Conservation (phyloP, 495 filamentous ascomycete species). For the Penicillium riverlandense region DNA sequence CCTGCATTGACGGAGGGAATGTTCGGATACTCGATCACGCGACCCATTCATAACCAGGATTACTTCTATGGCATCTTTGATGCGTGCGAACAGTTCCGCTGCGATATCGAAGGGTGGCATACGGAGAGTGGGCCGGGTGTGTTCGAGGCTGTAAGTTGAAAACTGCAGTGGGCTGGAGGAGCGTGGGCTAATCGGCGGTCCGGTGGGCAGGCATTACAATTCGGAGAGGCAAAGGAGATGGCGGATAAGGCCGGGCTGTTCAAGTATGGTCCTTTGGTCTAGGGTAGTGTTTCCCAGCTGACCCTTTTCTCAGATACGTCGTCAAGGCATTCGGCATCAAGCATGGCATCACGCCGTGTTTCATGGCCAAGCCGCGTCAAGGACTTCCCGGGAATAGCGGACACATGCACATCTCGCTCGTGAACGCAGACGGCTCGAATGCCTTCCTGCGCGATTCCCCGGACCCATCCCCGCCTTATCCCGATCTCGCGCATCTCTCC, state of each 20-base stretch:
- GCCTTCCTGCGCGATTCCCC: conserved; percentile 65
- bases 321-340: conserved; percentile 80
- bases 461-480: conserved; percentile 62
- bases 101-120: conserved; percentile 92
- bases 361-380: conserved; percentile 96
- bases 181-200: conserved; percentile 1
- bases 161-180: not conserved
- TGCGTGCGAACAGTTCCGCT: conserved; percentile 71
- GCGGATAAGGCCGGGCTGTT: conserved; percentile 87
- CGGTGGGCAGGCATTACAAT: conserved; percentile 61
- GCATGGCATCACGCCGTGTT: conserved; percentile 89
- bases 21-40: conserved; percentile 95
- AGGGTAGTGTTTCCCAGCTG: too few species aligned
- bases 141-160: conserved; percentile 71
- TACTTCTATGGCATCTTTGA: conserved; percentile 92
- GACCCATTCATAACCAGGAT: conserved; percentile 85
- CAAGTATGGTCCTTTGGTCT: conserved; percentile 51
- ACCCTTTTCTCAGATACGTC: conserved; percentile 54
- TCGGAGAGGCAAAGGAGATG: conserved; percentile 75
- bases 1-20: conserved; percentile 88
- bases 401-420: conserved; percentile 84
- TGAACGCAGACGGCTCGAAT: conserved; percentile 62
- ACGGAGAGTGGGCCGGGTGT: conserved; percentile 95
- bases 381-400: conserved; percentile 89
- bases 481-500: conserved; percentile 71